Evolutionary conservation across 1,284 basidiomycete genomes (phyloP).

Genomic region (Pterulicium gracile): DNA sequence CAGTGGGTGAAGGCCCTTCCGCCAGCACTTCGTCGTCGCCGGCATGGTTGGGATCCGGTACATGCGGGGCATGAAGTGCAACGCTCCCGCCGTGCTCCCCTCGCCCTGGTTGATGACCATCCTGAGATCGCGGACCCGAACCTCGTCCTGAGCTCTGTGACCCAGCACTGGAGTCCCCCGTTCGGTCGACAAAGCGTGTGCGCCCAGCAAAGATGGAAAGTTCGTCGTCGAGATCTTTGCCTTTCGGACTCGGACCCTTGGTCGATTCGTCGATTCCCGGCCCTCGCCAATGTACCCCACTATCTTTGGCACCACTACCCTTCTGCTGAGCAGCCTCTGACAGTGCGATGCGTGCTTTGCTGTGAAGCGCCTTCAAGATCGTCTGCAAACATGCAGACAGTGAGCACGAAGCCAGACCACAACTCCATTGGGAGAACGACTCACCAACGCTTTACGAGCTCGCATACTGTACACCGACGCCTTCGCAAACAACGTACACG

Average conservation of each 20-base stretch:
- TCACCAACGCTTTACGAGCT: conserved; percentile 48
- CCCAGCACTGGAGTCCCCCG: conserved; percentile 10
- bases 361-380: conserved; percentile 40
- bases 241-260: conserved; percentile 23
- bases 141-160: too few relatives aligned
- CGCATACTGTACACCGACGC: conserved; percentile 42
- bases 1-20: too few relatives aligned
- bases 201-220: conserved; percentile 51
- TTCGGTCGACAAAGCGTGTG: conserved; percentile 38
- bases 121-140: not conserved
- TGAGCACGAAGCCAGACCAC: not conserved
- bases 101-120: conserved; percentile 5
- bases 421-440: not conserved
- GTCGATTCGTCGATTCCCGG: not conserved
- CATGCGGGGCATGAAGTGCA: too few relatives aligned
- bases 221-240: conserved; percentile 40
- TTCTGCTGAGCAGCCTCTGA: too few relatives aligned
- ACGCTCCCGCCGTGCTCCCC: conserved; percentile 9
- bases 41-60: too few relatives aligned
- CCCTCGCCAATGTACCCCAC: conserved; percentile 20
- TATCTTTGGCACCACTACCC: too few relatives aligned
- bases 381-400: too few relatives aligned
- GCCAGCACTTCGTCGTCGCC: too few relatives aligned
- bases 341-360: conserved; percentile 43
- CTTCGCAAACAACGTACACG: conserved; percentile 46